phyloP scores from a whole-genome alignment of 345 rosid species.

The Clausena lansium region DNA sequence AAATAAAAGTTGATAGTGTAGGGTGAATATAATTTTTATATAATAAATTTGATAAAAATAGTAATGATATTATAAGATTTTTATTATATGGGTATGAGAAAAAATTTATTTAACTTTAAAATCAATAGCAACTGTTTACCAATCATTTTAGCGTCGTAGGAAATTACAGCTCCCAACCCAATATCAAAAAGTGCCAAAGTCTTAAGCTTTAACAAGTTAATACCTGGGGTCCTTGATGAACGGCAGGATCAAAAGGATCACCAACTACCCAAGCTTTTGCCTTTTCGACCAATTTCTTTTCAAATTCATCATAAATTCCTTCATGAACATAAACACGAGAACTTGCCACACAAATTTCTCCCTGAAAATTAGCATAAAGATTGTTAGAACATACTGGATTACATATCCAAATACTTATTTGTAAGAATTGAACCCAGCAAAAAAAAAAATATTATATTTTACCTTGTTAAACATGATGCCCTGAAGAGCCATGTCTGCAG shows the following conservation, averaged over 20 bases:
- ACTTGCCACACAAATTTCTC: conserved; percentile 71
- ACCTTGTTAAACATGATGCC: conserved; percentile 60
- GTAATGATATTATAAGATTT: too few species aligned
- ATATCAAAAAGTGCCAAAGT: too few species aligned
- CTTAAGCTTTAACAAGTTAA: too few species aligned
- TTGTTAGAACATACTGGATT: not conserved
- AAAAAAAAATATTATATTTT: not conserved
- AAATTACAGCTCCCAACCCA: too few species aligned
- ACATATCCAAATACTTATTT: not conserved
- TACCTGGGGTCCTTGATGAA: conserved; percentile 80
- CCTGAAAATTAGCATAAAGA: conserved; percentile 29
- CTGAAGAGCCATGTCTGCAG: conserved; percentile 56
- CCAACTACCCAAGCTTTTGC: conserved; percentile 62
- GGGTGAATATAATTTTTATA: too few species aligned
- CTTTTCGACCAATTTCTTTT: conserved; percentile 52
- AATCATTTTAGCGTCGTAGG: too few species aligned
- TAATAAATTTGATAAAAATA: too few species aligned
- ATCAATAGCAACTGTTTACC: too few species aligned
- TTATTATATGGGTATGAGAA: too few species aligned
- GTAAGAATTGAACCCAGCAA: too few species aligned
- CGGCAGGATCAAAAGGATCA: conserved; percentile 62
- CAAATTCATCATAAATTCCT: conserved; percentile 63
- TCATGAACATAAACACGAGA: conserved; percentile 86
- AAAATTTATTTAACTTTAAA: too few species aligned
- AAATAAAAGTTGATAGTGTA: too few species aligned